Evolutionary conservation across 176 grass and related monocot genomes (phyloP).

Genomic region (Musa acuminata): DNA sequence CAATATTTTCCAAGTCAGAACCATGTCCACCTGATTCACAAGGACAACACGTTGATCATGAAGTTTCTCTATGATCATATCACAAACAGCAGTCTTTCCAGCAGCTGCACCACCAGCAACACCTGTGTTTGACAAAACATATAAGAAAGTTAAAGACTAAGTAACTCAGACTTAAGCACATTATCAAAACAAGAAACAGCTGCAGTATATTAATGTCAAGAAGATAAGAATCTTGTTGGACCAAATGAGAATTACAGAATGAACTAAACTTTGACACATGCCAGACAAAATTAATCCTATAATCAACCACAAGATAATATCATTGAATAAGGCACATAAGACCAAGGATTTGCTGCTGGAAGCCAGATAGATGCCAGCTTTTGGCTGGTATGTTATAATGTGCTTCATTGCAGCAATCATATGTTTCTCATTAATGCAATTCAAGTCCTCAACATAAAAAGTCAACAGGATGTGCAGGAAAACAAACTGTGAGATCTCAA

Average conservation of each 20-base stretch:
- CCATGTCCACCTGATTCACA: slow-evolving; percentile 45
- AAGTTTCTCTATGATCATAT: slow-evolving; percentile 67
- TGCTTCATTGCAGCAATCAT: no score
- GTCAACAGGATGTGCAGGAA: no score
- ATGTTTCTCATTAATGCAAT: no score
- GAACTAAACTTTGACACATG: not conserved
- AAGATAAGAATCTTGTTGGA: not conserved
- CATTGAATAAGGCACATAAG: not conserved
- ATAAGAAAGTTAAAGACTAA: not conserved
- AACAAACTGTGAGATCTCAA: no score
- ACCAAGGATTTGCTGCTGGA: no score
- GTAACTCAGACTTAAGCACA: not conserved
- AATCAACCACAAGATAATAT: not conserved
- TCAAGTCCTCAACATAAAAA: no score
- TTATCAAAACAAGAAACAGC: not conserved
- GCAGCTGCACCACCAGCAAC: slow-evolving; percentile 60
- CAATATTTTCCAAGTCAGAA: not conserved
- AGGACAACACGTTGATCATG: slow-evolving; percentile 65
- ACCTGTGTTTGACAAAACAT: slow-evolving; percentile 17
- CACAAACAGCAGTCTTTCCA: slow-evolving; percentile 71
- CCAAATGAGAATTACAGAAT: not conserved
- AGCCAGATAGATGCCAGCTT: no score
- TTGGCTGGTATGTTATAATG: no score
- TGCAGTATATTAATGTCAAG: not conserved
- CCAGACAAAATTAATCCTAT: not conserved